Evolutionary conservation across 1,139 yeast genomes (phyloP).

Genomic region (Zygoascus hellenicus): DNA sequence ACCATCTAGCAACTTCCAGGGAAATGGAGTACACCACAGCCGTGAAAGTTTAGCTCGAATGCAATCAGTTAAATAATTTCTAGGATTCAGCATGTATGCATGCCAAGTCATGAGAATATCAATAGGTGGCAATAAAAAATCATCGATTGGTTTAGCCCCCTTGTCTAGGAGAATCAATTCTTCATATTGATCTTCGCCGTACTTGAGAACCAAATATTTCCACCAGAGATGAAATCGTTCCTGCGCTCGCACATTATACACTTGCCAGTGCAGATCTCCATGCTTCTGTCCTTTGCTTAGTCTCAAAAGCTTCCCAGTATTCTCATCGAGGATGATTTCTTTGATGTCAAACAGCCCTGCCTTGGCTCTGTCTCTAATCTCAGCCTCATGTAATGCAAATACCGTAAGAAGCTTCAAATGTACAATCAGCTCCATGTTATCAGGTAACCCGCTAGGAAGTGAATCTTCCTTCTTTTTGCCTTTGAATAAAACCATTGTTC

Average conservation of each 20-base stretch:
- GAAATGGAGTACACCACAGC: slow-evolving; percentile 32
- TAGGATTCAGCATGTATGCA: slow-evolving; percentile 33
- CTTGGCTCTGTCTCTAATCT: slow-evolving; percentile 14
- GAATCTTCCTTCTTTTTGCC: too few species aligned
- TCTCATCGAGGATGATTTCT: neutral
- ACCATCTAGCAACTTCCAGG: slow-evolving; percentile 25
- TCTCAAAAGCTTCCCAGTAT: slow-evolving; percentile 4
- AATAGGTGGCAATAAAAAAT: slow-evolving; percentile 32
- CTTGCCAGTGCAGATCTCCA: slow-evolving; percentile 32
- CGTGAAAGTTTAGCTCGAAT: slow-evolving; percentile 27
- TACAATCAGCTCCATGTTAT: slow-evolving; percentile 18
- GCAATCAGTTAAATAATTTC: slow-evolving; percentile 32
- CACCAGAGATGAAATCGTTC: slow-evolving; percentile 34
- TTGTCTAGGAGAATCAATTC: too few species aligned
- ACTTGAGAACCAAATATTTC: slow-evolving; percentile 11
- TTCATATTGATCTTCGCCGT: neutral
- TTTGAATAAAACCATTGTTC: too few species aligned
- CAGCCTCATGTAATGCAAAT: slow-evolving; percentile 29
- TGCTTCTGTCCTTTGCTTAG: slow-evolving; percentile 4
- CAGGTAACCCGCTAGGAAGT: neutral
- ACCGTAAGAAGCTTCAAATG: slow-evolving; percentile 37
- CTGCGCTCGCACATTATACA: slow-evolving; percentile 33
- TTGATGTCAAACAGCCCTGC: slow-evolving; percentile 19
- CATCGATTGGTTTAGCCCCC: slow-evolving; percentile 1
- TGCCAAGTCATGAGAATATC: slow-evolving; percentile 43